Base-by-base conservation (phyloP, 345 rosid species). In the Euclidium syriacum region DNA sequence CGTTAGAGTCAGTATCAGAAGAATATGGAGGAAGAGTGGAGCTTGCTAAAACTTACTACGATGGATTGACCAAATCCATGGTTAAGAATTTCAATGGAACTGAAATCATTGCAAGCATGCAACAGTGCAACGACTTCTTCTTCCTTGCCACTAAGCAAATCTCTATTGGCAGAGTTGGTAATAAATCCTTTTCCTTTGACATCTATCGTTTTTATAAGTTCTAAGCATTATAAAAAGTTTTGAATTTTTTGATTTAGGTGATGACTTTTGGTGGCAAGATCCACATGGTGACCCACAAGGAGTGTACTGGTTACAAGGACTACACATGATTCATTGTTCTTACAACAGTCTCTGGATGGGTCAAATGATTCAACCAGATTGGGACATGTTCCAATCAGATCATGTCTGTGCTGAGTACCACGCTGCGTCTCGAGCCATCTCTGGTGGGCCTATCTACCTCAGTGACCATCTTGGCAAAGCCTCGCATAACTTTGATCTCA, bases 311-410 rank as follows among this genome's bases (percentile, higher is more conserved):
- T 47, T 88, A 24, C 96, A 91, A 78, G 96, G 96, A 8, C 84
- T 85, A 19, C 95, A 91, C 49, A 88, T 91, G 87, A 75, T 88
- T 54, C 98, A 91, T 24, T 88, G 98, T 55, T 83, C 95, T 41
- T 88, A 91, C 72, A 91, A 88, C 82, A 91, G 98, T 60, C 22
- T 88, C 57, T 88, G 96, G 98, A 91, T 91, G 82, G 96, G 98
- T 11, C 88, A 88, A 55, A 73, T 88, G 27, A 81, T 88, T 47
- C 91, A 83, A 23, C 98, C 98, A 18, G 98, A 91, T 57, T 88
- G 98, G 98, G 98, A 91, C 53, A 91, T 91, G 96, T 91, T 91
- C 75, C 96, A 91, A 46, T 91, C 98, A 4, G 95, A 88, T 50
- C 98, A 91, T 54, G 62, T 55, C 35, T 86, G 95, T 56, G 96